Evolutionary conservation across 164 flowering plant species (phyloP).

Genomic region (Magnolia kwangsiensis): DNA sequence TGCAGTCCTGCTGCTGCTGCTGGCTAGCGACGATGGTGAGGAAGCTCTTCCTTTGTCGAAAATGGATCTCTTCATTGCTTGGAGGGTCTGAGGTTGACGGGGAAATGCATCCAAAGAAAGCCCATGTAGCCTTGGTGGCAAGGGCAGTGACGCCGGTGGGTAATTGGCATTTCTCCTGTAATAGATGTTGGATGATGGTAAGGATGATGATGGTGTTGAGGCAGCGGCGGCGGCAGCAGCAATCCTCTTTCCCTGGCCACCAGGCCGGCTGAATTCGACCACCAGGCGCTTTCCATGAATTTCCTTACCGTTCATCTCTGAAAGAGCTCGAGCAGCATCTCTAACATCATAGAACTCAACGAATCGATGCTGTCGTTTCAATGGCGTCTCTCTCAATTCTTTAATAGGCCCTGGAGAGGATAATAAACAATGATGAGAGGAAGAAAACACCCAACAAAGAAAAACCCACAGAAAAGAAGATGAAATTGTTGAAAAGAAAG

Average conservation of each 20-base stretch:
- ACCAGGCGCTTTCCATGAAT: constrained; percentile 50
- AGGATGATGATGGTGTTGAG: not conserved
- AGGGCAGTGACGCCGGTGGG: constrained; percentile 12
- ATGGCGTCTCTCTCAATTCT: constrained; percentile 82
- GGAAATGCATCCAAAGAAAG: not conserved
- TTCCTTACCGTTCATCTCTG: constrained; percentile 67
- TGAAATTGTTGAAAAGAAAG: not conserved
- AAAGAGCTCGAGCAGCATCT: constrained; percentile 65
- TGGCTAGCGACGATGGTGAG: not conserved
- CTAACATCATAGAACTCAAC: constrained; percentile 78
- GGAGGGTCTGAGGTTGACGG: constrained; percentile 10
- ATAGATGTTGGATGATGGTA: not conserved
- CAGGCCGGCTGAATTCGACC: constrained; percentile 80
- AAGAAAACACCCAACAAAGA: constrained; percentile 5
- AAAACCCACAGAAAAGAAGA: not conserved
- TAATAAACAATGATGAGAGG: not conserved
- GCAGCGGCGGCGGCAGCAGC: not conserved
- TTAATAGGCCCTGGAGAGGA: constrained; percentile 52
- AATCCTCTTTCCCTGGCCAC: constrained; percentile 47
- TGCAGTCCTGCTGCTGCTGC: not conserved
- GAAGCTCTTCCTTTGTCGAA: not conserved
- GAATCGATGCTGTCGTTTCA: constrained; percentile 60
- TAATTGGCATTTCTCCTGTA: not conserved
- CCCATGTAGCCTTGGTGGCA: constrained; percentile 3
- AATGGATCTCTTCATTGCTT: constrained; percentile 11